These are phyloP conservation scores for Solanum tacnaense DNA, from an alignment of 257 asterid species.

Conservation along the genomic window DNA sequence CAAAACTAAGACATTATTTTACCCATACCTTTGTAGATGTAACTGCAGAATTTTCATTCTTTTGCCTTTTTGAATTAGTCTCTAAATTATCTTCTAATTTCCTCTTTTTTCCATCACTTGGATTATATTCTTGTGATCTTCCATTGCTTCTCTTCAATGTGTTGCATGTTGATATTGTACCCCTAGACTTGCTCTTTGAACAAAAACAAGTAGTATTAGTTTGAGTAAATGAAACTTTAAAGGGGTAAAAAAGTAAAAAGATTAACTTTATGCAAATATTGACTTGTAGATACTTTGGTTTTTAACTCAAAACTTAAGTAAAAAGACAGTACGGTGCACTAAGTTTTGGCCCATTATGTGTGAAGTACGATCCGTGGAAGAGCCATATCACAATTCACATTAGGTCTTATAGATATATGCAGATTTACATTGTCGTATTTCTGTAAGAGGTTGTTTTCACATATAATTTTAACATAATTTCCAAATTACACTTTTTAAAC, in stretches of 20 bases:
- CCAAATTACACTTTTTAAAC: not conserved
- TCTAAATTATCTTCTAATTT: constrained; percentile 9
- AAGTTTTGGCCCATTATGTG: not conserved
- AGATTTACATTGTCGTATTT: not conserved
- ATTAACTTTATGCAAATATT: not conserved
- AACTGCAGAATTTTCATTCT: not conserved
- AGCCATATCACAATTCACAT: not conserved
- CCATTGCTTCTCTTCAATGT: constrained; percentile 4
- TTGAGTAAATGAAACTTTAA: not conserved
- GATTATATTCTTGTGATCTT: not conserved
- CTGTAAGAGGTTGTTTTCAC: too few relatives aligned
- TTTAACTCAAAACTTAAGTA: not conserved
- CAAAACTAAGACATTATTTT: not conserved
- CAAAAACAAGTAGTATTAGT: not conserved
- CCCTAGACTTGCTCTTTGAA: constrained; percentile 8
- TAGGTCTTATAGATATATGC: not conserved
- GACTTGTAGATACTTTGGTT: not conserved
- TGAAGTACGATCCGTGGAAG: not conserved
- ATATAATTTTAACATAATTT: not conserved
- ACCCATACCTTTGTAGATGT: constrained; percentile 7
- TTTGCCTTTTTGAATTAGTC: constrained; percentile 8
- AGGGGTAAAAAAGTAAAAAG: not conserved
- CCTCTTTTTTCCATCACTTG: constrained; percentile 11
- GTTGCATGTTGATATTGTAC: not conserved
- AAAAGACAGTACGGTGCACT: not conserved